phyloP scores from a whole-genome alignment of 768 basidiomycete genomes.

The Suillus bovinus region DNA sequence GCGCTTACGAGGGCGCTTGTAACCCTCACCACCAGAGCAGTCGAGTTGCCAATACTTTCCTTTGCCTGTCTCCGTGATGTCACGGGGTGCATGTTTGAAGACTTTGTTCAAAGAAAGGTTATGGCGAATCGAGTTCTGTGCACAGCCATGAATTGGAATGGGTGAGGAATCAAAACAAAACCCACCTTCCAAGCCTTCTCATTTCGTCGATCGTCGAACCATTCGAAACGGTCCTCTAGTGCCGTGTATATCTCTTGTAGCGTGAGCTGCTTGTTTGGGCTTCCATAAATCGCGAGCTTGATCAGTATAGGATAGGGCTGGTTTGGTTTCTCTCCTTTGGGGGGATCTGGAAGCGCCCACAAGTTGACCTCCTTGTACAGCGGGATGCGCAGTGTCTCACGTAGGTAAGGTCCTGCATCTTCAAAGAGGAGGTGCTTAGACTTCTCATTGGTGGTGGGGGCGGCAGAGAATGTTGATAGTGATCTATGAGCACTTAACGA shows the following conservation, averaged over 20 bases:
- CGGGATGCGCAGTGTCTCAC: conserved; percentile 39
- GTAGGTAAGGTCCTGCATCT: conserved; percentile 46
- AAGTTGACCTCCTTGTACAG: conserved; percentile 34
- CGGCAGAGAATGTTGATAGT: conserved; percentile 14
- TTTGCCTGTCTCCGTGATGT: conserved; percentile 69
- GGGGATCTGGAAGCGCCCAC: conserved; percentile 41
- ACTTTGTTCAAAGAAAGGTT: conserved; percentile 53
- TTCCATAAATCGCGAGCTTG: conserved; percentile 68
- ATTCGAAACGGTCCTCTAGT: conserved; percentile 55
- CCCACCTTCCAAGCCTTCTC: conserved; percentile 65
- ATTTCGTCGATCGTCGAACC: conserved; percentile 44
- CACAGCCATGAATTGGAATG: not conserved
- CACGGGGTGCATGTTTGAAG: conserved; percentile 54
- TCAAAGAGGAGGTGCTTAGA: conserved; percentile 16
- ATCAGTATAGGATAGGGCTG: conserved; percentile 49
- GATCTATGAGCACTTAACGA: conserved; percentile 14
- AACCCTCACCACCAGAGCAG: conserved; percentile 54
- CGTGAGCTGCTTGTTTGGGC: conserved; percentile 52
- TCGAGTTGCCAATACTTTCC: conserved; percentile 68
- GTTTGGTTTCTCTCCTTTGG: conserved; percentile 39
- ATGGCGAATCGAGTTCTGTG: conserved; percentile 52
- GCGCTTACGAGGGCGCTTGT: conserved; percentile 61
- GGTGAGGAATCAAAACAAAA: conserved; percentile 2
- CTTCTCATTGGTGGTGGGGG: conserved; percentile 2
- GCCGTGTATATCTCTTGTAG: conserved; percentile 62